phyloP scores from a whole-genome alignment of 768 basidiomycete species.

The Pleurotus djamor region DNA sequence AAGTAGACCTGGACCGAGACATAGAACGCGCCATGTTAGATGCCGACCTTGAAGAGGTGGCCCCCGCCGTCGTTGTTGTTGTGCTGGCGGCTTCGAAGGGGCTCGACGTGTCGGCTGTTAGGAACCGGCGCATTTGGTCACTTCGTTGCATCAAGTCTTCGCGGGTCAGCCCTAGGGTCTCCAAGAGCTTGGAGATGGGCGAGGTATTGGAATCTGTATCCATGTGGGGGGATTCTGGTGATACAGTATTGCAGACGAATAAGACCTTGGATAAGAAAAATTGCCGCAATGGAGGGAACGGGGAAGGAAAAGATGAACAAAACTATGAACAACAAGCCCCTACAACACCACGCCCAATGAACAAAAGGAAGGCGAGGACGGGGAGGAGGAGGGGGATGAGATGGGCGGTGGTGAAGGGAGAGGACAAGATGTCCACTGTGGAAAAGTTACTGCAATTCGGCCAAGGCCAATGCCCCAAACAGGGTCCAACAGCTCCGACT shows the following conservation, averaged over 20 bases:
- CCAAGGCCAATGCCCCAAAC: conserved; percentile 7
- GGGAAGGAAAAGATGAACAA: background rate
- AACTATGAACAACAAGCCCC: conserved; percentile 4
- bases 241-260: conserved; percentile 1
- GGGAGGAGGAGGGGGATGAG: conserved; percentile 8
- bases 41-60: conserved; percentile 23
- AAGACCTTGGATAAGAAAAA: background rate
- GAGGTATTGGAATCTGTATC: conserved; percentile 41
- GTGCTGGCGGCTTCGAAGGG: conserved; percentile 32
- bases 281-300: background rate
- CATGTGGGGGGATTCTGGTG: conserved; percentile 23
- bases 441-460: background rate
- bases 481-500: conserved; percentile 9
- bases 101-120: conserved; percentile 50
- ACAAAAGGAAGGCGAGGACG: conserved; percentile 11
- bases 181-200: conserved; percentile 71
- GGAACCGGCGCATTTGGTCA: conserved; percentile 79
- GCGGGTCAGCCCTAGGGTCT: conserved; percentile 73
- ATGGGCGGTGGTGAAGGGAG: conserved; percentile 10
- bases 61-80: conserved; percentile 31
- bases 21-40: conserved; percentile 39
- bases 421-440: conserved; percentile 11
- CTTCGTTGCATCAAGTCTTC: conserved; percentile 71
- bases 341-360: conserved; percentile 2
- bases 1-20: conserved; percentile 45